Base-by-base conservation (phyloP, 2,329 filamentous ascomycete species). In the Colletotrichum coccodes region DNA sequence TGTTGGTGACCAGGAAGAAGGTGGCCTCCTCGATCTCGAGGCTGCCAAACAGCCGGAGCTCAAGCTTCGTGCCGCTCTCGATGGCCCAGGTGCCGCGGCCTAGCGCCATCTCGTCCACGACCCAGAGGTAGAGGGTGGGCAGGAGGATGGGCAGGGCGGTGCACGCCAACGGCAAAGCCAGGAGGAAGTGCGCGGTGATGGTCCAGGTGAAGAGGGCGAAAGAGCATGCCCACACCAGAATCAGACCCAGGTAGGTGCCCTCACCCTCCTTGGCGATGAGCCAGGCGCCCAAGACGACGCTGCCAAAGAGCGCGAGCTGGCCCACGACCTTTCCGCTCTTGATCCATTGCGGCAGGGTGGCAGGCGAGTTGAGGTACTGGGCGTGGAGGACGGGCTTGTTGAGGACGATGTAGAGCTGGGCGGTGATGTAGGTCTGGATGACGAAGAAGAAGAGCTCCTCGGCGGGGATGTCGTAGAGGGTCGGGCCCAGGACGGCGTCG, bases 381-480 rank as follows among this genome's bases (percentile, higher is more conserved):
- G 82, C 75, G 49, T 84, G 81, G 64, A 91, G 84, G 8, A 92
- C 81, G 1, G 89, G 84, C 76, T 92, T 93, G 78, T 86, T 92
- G 23, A 91, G 77, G 1, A 93, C 78, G 11, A 92, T 83, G 74
- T 94, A 94, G 9, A 94, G 76, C 57, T 93, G 79, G 0, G 88
- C 86, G 0, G 91, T 93, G 74, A 89, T 92, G 78, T 92, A 94
- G 1, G 92, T 94, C 79, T 94, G 92, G 28, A 94, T 87, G 23
- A 92, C 79, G 76, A 94, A 94, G 84, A 94, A 94, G 79, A 94
- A 94, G 5, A 94, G 79, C 76, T 94, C 92, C 74, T 94, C 92
- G 5, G 86, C 77, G 0, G 92, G 92, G 21, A 94, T 92, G n/a
- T 82, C 81, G 73, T 87, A 88, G 18, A 93, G 76, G 1, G 84